Conservation (phyloP, 345 rosid species). For the Turritis glabra region DNA sequence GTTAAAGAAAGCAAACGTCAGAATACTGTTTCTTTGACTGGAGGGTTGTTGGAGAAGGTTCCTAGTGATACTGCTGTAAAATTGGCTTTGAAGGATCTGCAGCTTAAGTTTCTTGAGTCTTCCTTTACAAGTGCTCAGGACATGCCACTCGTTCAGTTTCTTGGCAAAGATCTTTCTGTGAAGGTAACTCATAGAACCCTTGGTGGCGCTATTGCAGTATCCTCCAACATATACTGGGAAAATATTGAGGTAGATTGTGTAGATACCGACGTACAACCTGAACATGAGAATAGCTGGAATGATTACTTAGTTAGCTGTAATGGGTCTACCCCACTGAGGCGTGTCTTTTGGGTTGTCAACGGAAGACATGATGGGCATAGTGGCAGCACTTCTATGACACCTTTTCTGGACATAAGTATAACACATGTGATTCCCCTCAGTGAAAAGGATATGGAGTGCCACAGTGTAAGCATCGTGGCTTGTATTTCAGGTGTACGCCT, state of each 20-base stretch:
- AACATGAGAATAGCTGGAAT: conserved; percentile 48
- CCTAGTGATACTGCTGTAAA: conserved; percentile 95
- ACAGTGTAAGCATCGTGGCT: conserved; percentile 76
- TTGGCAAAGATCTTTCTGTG: conserved; percentile 69
- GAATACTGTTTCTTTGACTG: conserved; percentile 42
- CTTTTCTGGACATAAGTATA: conserved; percentile 74
- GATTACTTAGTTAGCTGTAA: conserved; percentile 45
- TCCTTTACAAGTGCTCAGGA: conserved; percentile 57
- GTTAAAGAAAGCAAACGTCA: conserved; percentile 63
- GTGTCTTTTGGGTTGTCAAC: conserved; percentile 91
- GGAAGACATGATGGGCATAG: conserved; percentile 45
- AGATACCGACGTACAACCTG: conserved; percentile 59
- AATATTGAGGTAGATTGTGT: conserved; percentile 81
- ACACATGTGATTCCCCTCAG: conserved; percentile 86
- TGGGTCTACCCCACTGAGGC: conserved; percentile 58
- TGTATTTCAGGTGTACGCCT: conserved; percentile 84
- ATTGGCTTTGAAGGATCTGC: conserved; percentile 68
- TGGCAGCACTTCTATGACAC: conserved; percentile 44
- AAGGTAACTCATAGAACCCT: conserved; percentile 95
- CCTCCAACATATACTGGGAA: conserved; percentile 78
- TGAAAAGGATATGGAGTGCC: conserved; percentile 83
- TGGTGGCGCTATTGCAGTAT: conserved; percentile 94
- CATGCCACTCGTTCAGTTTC: conserved; percentile 84
- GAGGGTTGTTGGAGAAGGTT: conserved; percentile 80
- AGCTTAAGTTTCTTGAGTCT: conserved; percentile 83